Evolutionary conservation across 1,139 yeast genomes (phyloP), one percentile per base, ranked within the genome.

Genomic region (Pichia terricola): DNA sequence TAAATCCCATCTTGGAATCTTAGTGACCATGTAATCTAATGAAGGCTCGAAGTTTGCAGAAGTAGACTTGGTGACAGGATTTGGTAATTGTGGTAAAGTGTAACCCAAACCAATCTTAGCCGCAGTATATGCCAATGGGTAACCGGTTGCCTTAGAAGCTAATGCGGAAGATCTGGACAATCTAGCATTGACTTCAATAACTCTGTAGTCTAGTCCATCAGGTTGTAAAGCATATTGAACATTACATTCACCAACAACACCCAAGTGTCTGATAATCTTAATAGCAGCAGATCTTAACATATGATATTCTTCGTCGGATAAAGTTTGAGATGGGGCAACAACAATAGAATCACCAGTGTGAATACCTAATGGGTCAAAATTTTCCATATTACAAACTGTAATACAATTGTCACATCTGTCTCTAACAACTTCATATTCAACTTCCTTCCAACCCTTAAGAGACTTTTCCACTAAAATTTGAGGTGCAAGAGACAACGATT

Each of bases 281-380:
- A 91, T 87, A 41, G 98, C 98, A 47, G 98, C 95, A 46, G 94
- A 74, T 72, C 98, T 82, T 63, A 91, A 79, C 97, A 91, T 89
- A 68, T 91, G 95, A 67, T 87, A 91, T 64, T 91, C 98, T 64
- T 89, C 95, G 64, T 91, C 98, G 40, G 95, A 83, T 56, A 91
- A 72, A 39, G 98, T 91, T 69, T 91, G 98, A 37, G 97, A 88
- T 43, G 98, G 98, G 45, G 98, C 98, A 60, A 91, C 96, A 45
- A 91, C 98, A 60, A 91, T 91, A 39, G 98, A 91, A 66, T 91
- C 98, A 71, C 98, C 98, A 49, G 98, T 91, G 68, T 91, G 98
- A 57, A 94, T 82, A 57, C 98, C 98, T 59, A 91, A 77, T 39
- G 98, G 98, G 66, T 91, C 98, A 57, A 91, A 91, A 70, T 91